Base-by-base conservation (phyloP, 2,329 filamentous ascomycete species). In the Sphaerostilbella broomeana region DNA sequence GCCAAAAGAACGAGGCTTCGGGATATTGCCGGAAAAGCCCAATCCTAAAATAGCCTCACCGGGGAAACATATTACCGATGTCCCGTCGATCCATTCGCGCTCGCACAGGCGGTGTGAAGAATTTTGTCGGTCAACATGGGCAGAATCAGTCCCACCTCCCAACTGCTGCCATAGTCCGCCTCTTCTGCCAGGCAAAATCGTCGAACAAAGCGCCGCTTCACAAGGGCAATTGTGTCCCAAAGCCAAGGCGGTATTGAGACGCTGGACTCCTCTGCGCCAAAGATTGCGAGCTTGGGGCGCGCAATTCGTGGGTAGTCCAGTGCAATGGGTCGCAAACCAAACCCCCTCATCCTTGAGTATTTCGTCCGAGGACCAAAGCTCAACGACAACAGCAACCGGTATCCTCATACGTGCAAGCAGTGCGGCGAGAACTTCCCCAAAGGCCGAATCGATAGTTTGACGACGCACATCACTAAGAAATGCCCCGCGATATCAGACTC, bases 401-500 rank as follows among this genome's bases (percentile, higher is more conserved):
- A 95, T 58, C 81, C 86, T 52, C 86, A 95, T 58, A 92, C 85
- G 10, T 95, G 88, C 75, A 90, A 85, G 61, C 74, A 80, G 49
- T 94, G 87, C 60, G 86, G 86, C 50, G 84, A 92, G 63, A 83
- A 84, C 61, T 95, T 95, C 47, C 84, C 86, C 47, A 94, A 94
- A 59, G 89, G 89, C 45, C 79, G 89, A 46, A 83, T 86, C 54
- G 89, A 95, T 56, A 86, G 79, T 52, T 65, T 95, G 45, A 84
- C 79, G 29, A 81, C 74, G 46, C 89, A 95, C 57, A 73, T 95
- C 40, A 81, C 86, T 38, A 92, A 89, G 60, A 87, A 84, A 69
- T 95, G 89, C 58, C 84, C 85, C 27, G 84, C 82, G 38, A 81
- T 94, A 37, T 77, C 80, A 47, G 70, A 84, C 46, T 72, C 76